Evolutionary conservation across 2,329 filamentous ascomycete genomes (phyloP), one percentile per base, ranked within the genome.

Genomic region (Dissoconium aciculare): DNA sequence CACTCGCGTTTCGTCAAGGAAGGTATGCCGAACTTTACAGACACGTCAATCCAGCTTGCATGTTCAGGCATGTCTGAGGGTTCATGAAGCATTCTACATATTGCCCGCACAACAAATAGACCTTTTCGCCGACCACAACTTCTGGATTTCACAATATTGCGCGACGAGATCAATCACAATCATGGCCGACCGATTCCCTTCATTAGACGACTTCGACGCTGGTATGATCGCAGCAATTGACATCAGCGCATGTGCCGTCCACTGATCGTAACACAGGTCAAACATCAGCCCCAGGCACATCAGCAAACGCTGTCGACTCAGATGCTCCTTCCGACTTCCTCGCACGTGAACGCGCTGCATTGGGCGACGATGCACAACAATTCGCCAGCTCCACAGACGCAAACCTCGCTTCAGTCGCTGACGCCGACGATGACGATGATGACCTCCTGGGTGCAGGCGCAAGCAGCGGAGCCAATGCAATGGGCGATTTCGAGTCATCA

Each of bases 351-450:
- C 82, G 84, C 52, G 89, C 84, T 38, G 60, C 78, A 11, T 73
- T 98, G 5, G 89, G 89, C 43, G 89, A 93, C 41, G 89, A 95
- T 56, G 89, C 89, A 37, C 71, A 84, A 47, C 80, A 85, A 62
- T 98, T 98, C 57, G 68, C 78, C 40, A 79, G 80, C 17, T 68
- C 73, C 38, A 74, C 77, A 50, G 82, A 92, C 56, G 63, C 63
- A 53, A 63, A 68, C 35, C 67, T 68, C 34, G 69, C 67, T 41
- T 74, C 78, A 45, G 63, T 71, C 27, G 60, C 47, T 42, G 67
- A 62, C 32, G 73, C 77, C 40, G 78, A 80, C 43, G 43, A 46
- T 17, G 49, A 47, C 28, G 45, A 50, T 31, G 74, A 89, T 50
- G 63, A 92, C 36, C 67, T 85, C 30, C 73, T 73, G 28, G 74